Evolutionary conservation across 148 eudicot genomes (phyloP).

Genomic region (Rhododendron ovatum): DNA sequence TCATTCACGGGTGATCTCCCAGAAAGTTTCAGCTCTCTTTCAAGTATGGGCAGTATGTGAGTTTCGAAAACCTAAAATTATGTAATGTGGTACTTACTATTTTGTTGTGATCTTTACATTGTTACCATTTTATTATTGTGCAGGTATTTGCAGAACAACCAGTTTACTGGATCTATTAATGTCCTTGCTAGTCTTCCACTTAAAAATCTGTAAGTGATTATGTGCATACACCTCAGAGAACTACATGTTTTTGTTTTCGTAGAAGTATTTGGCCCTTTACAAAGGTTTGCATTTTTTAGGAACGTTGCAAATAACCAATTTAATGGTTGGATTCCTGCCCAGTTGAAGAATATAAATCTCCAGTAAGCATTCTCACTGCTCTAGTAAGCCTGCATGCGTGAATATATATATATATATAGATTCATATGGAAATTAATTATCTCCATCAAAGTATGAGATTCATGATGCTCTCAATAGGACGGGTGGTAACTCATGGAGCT

Average conservation of each 20-base stretch:
- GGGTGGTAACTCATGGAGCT: conserved; percentile 71
- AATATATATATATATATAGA: not conserved
- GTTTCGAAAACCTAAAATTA: conserved; percentile 17
- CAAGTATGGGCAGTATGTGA: conserved; percentile 67
- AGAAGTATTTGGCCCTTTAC: not conserved
- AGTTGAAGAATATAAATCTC: conserved; percentile 62
- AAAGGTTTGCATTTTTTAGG: conserved; percentile 28
- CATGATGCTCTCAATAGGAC: conserved; percentile 35
- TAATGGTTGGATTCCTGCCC: conserved; percentile 84
- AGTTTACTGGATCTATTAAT: conserved; percentile 87
- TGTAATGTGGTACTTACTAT: too few relatives aligned
- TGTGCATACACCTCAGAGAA: not conserved
- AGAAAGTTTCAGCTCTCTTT: conserved; percentile 49
- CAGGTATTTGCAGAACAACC: conserved; percentile 93
- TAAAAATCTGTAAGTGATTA: conserved; percentile 60
- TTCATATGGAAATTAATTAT: not conserved
- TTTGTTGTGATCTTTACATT: conserved; percentile 1
- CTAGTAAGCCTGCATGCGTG: not conserved
- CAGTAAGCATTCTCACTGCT: conserved; percentile 49
- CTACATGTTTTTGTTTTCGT: not conserved
- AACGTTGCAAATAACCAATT: conserved; percentile 80
- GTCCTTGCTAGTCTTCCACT: conserved; percentile 85
- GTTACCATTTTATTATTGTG: conserved; percentile 9
- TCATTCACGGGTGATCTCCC: conserved; percentile 72
- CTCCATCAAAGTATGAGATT: conserved; percentile 11